A percentile compares a stretch with the other conserved stretches of the same genome.
Evolutionary conservation across 768 basidiomycete genomes (phyloP).

Genomic region (Hericium alpestre): DNA sequence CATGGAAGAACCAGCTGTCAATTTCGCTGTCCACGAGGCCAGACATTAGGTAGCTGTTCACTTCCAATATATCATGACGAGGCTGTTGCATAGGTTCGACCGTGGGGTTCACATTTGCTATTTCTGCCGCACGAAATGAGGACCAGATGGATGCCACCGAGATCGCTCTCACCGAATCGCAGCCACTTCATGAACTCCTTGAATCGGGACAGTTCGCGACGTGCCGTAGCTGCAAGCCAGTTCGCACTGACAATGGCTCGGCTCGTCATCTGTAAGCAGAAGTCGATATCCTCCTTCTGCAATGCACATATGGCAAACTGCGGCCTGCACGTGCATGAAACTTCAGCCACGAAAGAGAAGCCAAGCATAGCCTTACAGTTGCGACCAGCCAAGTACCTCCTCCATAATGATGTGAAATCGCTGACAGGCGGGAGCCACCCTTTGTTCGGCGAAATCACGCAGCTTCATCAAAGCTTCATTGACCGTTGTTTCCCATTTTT

Average conservation of each 20-base stretch:
- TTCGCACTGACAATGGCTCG: constrained; percentile 52
- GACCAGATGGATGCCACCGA: background rate
- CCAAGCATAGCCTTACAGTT: constrained; percentile 38
- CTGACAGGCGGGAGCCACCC: constrained; percentile 64
- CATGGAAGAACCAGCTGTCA: constrained; percentile 74
- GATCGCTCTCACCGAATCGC: constrained; percentile 47
- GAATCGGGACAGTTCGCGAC: constrained; percentile 62
- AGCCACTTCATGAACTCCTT: constrained; percentile 74
- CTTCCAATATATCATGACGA: constrained; percentile 69
- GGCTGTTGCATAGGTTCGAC: constrained; percentile 37
- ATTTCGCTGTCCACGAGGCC: constrained; percentile 59
- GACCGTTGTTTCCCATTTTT: constrained; percentile 75
- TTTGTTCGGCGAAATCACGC: constrained; percentile 63
- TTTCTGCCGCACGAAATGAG: constrained; percentile 25
- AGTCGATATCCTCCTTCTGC: constrained; percentile 34
- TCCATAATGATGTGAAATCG: constrained; percentile 66
- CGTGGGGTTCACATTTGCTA: constrained; percentile 38
- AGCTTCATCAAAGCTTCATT: constrained; percentile 60
- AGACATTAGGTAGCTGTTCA: constrained; percentile 67
- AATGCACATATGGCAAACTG: constrained; percentile 47
- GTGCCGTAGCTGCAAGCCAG: constrained; percentile 59
- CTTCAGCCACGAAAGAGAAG: constrained; percentile 4
- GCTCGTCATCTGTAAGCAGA: constrained; percentile 42
- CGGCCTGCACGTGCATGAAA: constrained; percentile 31
- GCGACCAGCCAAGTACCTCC: constrained; percentile 72